Evolutionary conservation across 805 yeast genomes (phyloP).

Genomic region (Lipomyces starkeyi): DNA sequence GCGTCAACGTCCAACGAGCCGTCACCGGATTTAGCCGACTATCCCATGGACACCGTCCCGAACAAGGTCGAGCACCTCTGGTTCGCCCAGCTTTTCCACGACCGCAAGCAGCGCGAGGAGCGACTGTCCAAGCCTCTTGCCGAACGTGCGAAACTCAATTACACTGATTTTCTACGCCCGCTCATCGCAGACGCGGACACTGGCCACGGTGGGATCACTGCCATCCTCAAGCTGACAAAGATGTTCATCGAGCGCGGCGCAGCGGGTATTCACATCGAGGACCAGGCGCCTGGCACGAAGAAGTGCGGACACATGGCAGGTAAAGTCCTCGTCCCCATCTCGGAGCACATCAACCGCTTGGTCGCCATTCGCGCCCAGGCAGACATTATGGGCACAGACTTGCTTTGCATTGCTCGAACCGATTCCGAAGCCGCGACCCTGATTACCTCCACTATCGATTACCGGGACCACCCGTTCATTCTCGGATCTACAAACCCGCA

Average conservation of each 20-base stretch:
- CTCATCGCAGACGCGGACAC: constrained; percentile 98
- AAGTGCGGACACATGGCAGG: constrained; percentile 99
- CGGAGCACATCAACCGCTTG: constrained; percentile 94
- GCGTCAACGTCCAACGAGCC: constrained; percentile 98
- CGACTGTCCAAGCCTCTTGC: constrained; percentile 63
- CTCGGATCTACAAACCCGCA: constrained; percentile 90
- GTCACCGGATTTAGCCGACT: constrained; percentile 97
- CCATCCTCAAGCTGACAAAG: constrained; percentile 92
- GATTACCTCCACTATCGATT: constrained; percentile 90
- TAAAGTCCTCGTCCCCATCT: constrained; percentile 94
- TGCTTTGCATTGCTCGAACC: constrained; percentile 90
- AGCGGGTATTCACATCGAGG: constrained; percentile 98
- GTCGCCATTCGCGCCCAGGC: constrained; percentile 95
- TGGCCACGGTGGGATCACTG: constrained; percentile 98
- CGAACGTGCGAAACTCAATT: constrained; percentile 72
- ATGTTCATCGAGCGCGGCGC: constrained; percentile 98
- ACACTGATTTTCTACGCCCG: constrained; percentile 89
- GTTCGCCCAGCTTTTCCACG: constrained; percentile 96
- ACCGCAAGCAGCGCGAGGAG: constrained; percentile 91
- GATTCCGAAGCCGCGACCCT: constrained; percentile 98
- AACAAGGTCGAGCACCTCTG: constrained; percentile 96
- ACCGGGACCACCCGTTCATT: constrained; percentile 90
- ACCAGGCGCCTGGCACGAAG: constrained; percentile 98
- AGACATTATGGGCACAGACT: constrained; percentile 86
- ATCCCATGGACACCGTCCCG: constrained; percentile 98